phyloP scores from a whole-genome alignment of 306 rosid species.

The Abrus precatorius region DNA sequence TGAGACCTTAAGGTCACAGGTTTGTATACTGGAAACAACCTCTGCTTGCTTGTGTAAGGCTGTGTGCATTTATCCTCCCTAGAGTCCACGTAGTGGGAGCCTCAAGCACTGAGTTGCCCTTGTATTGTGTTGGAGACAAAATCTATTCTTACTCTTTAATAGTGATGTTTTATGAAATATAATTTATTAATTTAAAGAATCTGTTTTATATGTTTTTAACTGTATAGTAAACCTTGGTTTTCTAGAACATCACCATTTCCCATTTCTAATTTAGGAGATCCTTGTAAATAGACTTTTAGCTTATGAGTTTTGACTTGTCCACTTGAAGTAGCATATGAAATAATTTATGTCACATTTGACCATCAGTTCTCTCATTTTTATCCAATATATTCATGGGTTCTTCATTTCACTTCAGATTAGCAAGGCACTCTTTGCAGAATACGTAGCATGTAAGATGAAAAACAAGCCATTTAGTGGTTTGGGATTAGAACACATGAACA shows the following conservation, averaged over 20 bases:
- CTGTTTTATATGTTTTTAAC: conserved; percentile 17
- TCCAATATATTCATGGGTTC: conserved; percentile 35
- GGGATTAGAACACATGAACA: conserved; percentile 94
- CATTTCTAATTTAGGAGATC: conserved; percentile 15
- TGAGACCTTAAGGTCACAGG: not conserved
- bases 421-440: conserved; percentile 88
- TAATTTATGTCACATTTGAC: conserved; percentile 36
- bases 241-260: conserved; percentile 14
- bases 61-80: not conserved
- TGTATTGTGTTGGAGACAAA: conserved; percentile 13
- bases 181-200: conserved; percentile 14
- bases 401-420: conserved; percentile 70
- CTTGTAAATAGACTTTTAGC: conserved; percentile 24
- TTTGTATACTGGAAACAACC: not conserved
- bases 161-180: conserved; percentile 22
- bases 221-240: conserved; percentile 10
- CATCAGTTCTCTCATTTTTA: conserved; percentile 6
- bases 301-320: not conserved
- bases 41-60: not conserved
- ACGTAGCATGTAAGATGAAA: conserved; percentile 63
- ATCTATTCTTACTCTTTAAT: conserved; percentile 4
- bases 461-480: conserved; percentile 76
- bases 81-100: not conserved
- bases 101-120: not conserved
- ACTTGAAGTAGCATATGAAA: conserved; percentile 24